These are phyloP conservation scores for Lojkania enalia DNA, from an alignment of 2,329 filamentous ascomycete genomes.

Conservation along the genomic window DNA sequence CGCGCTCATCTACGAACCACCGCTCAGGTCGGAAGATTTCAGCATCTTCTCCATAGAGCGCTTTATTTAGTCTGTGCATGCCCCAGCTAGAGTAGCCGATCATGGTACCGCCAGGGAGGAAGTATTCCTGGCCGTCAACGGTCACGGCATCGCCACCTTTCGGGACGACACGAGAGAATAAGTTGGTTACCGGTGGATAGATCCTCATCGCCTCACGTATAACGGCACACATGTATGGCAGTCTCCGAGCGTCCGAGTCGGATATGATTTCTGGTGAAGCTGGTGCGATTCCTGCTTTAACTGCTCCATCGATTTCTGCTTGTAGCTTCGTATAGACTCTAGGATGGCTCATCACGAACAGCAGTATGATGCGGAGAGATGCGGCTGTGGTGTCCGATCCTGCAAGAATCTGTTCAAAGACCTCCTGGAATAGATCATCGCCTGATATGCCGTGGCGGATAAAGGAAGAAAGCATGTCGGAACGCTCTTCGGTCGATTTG, in stretches of 20 bases:
- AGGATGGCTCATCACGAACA: slow-evolving; percentile 58
- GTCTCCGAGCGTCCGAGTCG: slow-evolving; percentile 47
- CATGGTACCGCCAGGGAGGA: slow-evolving; percentile 40
- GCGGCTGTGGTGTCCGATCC: slow-evolving; percentile 63
- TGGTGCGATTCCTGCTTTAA: slow-evolving; percentile 44
- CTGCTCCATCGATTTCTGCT: slow-evolving; percentile 50
- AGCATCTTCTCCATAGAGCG: slow-evolving; percentile 46
- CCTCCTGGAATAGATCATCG: slow-evolving; percentile 49
- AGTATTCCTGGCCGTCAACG: slow-evolving; percentile 29
- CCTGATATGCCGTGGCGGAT: slow-evolving; percentile 50
- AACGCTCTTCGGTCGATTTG: slow-evolving; percentile 46
- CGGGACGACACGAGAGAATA: slow-evolving; percentile 38
- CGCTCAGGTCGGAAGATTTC: slow-evolving; percentile 54
- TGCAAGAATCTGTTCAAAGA: slow-evolving; percentile 54
- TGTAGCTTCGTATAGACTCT: slow-evolving; percentile 52
- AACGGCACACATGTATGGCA: slow-evolving; percentile 53
- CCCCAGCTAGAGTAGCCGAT: slow-evolving; percentile 39
- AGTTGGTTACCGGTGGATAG: slow-evolving; percentile 46
- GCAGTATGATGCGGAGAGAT: slow-evolving; percentile 56
- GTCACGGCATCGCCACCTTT: slow-evolving; percentile 38
- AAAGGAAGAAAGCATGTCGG: slow-evolving; percentile 60
- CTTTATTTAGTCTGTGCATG: slow-evolving; percentile 37
- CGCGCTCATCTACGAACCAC: slow-evolving; percentile 46
- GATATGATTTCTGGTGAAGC: slow-evolving; percentile 47
- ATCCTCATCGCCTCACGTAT: slow-evolving; percentile 54